Evolutionary conservation across 306 rosid species (phyloP), one percentile per base, ranked within the genome.

Genomic region (Lathyrus sativus): DNA sequence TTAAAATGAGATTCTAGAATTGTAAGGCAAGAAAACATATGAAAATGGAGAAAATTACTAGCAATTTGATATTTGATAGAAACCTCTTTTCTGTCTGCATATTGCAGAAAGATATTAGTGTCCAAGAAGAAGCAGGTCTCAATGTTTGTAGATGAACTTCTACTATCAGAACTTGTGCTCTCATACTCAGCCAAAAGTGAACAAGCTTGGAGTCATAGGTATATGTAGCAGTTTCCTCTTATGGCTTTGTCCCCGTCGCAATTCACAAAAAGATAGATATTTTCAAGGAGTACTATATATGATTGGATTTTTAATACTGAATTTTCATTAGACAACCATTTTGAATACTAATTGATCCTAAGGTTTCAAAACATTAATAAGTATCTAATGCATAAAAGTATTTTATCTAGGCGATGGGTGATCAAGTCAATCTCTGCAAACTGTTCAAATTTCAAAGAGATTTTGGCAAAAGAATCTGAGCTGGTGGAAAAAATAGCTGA

Each of bases 401-500:
- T 75, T 79, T 70, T 80, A 80, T 76, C 62, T 76, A 93, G 97
- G 91, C 84, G 88, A 45, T 93, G 98, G 98, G 91, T 84, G 81
- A 86, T 90, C 85, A 88, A 90, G 85, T 84, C 85, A 72, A 79
- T 93, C 54, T 72, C 84, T 69, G 83, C 86, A 78, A 86, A 74
- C 69, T 81, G 83, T 77, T 73, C 91, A 74, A 76, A 78, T 73
- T 59, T 85, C 62, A 81, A 79, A 60, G 91, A 90, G 67, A 87
- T 88, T 79, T 62, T 90, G 83, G 69, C 67, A 76, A 90, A 86
- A 77, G 98, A 93, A 82, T 93, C 96, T 82, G 90, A 90, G 82
- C 86, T 93, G 80, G 98, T 86, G 85, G 95, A 90, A 82, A 93
- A 85, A 85, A 83, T 84, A 81, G 96, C 96, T 8, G 96, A 93